Percentiles rank a stretch among this genome's conserved stretches.
Evolutionary conservation across 805 yeast species (phyloP).

Genomic region (Sungouiella blattae): DNA sequence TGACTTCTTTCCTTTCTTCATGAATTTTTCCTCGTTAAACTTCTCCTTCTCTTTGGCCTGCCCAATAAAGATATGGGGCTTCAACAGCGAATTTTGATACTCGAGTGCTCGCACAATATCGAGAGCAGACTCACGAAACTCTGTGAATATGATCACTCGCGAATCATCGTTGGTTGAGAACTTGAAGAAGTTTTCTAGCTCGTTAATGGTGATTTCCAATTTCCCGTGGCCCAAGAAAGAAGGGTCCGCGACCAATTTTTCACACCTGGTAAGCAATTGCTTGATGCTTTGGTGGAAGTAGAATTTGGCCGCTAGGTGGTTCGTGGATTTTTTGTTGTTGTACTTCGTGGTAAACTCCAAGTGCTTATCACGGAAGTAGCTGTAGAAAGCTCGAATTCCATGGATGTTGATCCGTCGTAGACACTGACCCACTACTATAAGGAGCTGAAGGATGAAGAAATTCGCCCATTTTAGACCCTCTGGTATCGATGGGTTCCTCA

Average conservation of each 20-base stretch:
- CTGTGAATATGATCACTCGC: conserved; percentile 83
- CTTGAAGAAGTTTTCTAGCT: conserved; percentile 53
- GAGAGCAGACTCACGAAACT: conserved; percentile 83
- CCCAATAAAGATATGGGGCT: conserved; percentile 89
- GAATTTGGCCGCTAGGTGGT: conserved; percentile 59
- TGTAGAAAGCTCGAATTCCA: conserved; percentile 75
- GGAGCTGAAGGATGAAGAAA: conserved; percentile 55
- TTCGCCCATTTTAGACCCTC: conserved; percentile 77
- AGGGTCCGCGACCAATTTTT: conserved; percentile 36
- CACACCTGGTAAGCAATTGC: conserved; percentile 43
- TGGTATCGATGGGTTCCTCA: conserved; percentile 50
- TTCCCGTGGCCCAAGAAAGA: conserved; percentile 67
- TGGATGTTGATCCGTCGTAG: conserved; percentile 68
- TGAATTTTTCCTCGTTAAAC: conserved; percentile 55
- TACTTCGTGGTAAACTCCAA: conserved; percentile 57
- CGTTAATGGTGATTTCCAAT: conserved; percentile 53
- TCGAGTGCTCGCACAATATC: conserved; percentile 75
- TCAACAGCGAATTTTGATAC: conserved; percentile 23
- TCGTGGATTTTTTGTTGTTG: conserved; percentile 55
- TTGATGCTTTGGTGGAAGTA: conserved; percentile 50
- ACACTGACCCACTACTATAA: conserved; percentile 72
- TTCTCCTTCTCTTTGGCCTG: conserved; percentile 75
- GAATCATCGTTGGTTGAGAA: conserved; percentile 46
- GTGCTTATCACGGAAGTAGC: conserved; percentile 59
- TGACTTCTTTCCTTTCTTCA: conserved; percentile 36